These are phyloP conservation scores for Penicillium subrubescens DNA, from an alignment of 495 filamentous ascomycete genomes.

Conservation along the genomic window DNA sequence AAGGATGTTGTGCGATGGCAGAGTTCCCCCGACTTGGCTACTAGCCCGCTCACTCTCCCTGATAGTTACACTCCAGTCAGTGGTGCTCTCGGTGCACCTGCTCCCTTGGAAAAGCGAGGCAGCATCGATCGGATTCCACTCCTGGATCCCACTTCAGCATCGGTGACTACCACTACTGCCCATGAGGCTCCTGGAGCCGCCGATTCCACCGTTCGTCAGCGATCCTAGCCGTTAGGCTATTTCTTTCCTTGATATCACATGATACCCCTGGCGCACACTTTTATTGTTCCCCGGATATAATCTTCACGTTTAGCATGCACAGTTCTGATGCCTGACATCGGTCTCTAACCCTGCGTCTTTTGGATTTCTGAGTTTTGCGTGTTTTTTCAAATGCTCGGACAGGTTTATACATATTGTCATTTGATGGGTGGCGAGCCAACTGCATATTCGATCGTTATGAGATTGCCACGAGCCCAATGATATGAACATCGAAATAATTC, in stretches of 20 bases:
- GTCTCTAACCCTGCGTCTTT: not conserved
- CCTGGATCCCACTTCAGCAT: slow-evolving; percentile 35
- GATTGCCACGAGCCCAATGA: not conserved
- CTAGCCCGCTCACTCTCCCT: slow-evolving; percentile 35
- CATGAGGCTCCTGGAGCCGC: slow-evolving; percentile 6
- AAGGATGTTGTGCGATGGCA: slow-evolving; percentile 92
- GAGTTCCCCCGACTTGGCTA: slow-evolving; percentile 43
- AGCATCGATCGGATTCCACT: slow-evolving; percentile 47
- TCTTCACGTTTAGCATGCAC: not conserved
- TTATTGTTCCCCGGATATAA: not conserved
- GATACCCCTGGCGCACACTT: slow-evolving; percentile 19
- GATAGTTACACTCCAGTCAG: slow-evolving; percentile 20
- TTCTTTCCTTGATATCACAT: slow-evolving; percentile 12
- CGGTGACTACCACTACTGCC: slow-evolving; percentile 36
- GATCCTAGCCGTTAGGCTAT: slow-evolving; percentile 17
- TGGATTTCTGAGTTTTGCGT: not conserved
- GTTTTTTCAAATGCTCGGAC: not conserved
- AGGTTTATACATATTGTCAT: not conserved
- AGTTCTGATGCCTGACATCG: not conserved
- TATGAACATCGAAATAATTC: not conserved
- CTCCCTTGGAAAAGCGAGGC: slow-evolving; percentile 31
- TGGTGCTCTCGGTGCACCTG: slow-evolving; percentile 15
- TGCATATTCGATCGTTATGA: not conserved
- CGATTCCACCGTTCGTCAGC: slow-evolving; percentile 28
- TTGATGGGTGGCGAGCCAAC: not conserved